Evolutionary conservation across 2,329 filamentous ascomycete genomes (phyloP).

Genomic region (Exophiala dermatitidis): DNA sequence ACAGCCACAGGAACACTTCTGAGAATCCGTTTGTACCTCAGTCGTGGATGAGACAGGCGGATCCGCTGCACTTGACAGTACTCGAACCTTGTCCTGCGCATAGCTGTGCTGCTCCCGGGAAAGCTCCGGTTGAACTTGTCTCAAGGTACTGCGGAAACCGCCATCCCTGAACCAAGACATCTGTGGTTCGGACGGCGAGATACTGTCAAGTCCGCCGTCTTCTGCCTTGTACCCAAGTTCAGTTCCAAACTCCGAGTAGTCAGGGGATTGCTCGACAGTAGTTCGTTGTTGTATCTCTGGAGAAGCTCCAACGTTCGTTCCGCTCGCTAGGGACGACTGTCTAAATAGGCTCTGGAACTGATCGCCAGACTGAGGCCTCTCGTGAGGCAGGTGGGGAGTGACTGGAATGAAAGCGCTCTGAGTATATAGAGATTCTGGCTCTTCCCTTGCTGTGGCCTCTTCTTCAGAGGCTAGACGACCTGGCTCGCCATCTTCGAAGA

Average conservation of each 20-base stretch:
- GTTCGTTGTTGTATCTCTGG: neutral
- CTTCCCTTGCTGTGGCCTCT: too few relatives aligned
- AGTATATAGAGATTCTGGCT: too few relatives aligned
- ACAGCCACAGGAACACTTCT: slow-evolving; percentile 4
- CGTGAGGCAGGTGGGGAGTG: too few relatives aligned
- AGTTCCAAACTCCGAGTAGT: neutral
- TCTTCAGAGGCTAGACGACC: too few relatives aligned
- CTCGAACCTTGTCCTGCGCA: neutral
- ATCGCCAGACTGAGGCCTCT: neutral
- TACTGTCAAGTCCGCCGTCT: neutral
- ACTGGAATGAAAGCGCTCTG: too few relatives aligned
- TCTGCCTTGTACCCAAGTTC: neutral
- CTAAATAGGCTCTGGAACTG: neutral
- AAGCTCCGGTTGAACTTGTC: slow-evolving; percentile 1
- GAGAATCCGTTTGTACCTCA: neutral
- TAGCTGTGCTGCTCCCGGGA: neutral
- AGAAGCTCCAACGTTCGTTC: neutral
- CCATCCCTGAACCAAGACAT: neutral
- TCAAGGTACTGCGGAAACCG: neutral
- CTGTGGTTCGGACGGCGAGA: neutral
- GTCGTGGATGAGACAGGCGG: neutral
- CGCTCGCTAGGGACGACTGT: neutral
- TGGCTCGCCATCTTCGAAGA: too few relatives aligned
- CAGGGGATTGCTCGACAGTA: neutral
- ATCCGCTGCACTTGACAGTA: neutral